Conservation (phyloP, 495 filamentous ascomycete genomes). For the Hypomontagnella monticulosa region DNA sequence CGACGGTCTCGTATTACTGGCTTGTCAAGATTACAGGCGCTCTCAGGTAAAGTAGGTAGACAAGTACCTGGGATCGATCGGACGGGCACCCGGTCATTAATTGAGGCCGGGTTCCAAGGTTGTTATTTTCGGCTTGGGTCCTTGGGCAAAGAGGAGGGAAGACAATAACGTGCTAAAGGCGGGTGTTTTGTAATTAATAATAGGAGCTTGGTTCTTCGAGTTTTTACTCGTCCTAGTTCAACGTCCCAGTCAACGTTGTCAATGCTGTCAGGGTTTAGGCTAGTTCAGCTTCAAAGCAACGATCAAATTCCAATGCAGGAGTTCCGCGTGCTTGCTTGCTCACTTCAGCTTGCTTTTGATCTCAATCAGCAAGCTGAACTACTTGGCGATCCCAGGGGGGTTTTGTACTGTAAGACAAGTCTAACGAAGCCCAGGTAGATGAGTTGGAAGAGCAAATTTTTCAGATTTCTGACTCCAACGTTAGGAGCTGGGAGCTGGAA, state of each 20-base stretch:
- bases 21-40: too few relatives aligned
- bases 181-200: constrained; percentile 20
- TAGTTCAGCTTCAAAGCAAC: constrained; percentile 5
- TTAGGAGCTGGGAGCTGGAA: too few relatives aligned
- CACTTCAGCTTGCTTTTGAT: constrained; percentile 25
- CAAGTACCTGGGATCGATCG: constrained; percentile 20
- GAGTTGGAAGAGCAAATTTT: constrained; percentile 11
- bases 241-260: constrained; percentile 9
- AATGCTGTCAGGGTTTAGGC: background rate
- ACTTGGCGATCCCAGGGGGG: constrained; percentile 17
- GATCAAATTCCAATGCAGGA: constrained; percentile 32
- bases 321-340: constrained; percentile 34
- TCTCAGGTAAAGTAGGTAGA: constrained; percentile 1
- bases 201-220: constrained; percentile 7
- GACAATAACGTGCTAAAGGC: constrained; percentile 11
- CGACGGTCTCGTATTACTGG: constrained; percentile 1
- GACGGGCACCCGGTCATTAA: constrained; percentile 26
- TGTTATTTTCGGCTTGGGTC: too few relatives aligned
- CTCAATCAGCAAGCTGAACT: constrained; percentile 18
- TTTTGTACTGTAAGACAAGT: constrained; percentile 18
- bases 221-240: constrained; percentile 19
- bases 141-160: too few relatives aligned
- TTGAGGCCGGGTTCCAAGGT: constrained; percentile 31
- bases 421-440: background rate
- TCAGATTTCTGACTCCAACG: constrained; percentile 25